Base-by-base conservation (phyloP, 1,139 yeast species). In the Schizosaccharomyces versatilis region DNA sequence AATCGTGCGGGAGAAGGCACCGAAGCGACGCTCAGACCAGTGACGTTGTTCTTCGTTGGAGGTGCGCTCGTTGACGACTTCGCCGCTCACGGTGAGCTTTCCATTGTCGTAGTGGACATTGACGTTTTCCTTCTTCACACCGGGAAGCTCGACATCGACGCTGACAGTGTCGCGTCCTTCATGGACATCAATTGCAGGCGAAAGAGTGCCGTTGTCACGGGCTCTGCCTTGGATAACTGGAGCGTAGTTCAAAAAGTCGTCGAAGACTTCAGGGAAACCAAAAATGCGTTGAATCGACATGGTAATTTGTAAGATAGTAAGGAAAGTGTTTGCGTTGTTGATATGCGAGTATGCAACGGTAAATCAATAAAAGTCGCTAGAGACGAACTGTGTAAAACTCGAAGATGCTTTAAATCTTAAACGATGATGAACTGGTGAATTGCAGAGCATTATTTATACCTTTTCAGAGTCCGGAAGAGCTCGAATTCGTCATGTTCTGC, bases 1-100 rank as follows among this genome's bases (percentile, higher is more conserved):
- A 54, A 59, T 57, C n/a, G 60, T 47, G 9, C 60, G 47, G 9
- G 59, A 54, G 51, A 57, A 59, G n/a, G 55, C 48, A 14, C 61
- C 61, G 39, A 53, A 38, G 19, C 47, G 47, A 15, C 47, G 47
- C 19, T 41, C 47, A n/a, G 51, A 47, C 51, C 49, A 47, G 40
- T 32, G 38, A n/a, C 36, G 38, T 7, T 32, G n/a, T n/a, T 32
- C 51, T 12, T 47, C 38, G n/a, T 47, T 41, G 17, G 10, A 3
- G 6, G n/a, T 36, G 1, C 40, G 36, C 38, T 47, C 51, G 15
- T 47, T n/a, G 40, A 36, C 14, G 41, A n/a, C 6, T 36, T 47
- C 51, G 10, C 38, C 51, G 19, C 36, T 15, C n/a, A 47, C 19
- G 36, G 51, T 47, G 7, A 41, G 47, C 15, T 41, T 41, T 3